A percentile compares a stretch with the other conserved stretches of the same genome.
phyloP scores from a whole-genome alignment of 2,329 filamentous ascomycete genomes.

The Torrubiellomyces zombiae region DNA sequence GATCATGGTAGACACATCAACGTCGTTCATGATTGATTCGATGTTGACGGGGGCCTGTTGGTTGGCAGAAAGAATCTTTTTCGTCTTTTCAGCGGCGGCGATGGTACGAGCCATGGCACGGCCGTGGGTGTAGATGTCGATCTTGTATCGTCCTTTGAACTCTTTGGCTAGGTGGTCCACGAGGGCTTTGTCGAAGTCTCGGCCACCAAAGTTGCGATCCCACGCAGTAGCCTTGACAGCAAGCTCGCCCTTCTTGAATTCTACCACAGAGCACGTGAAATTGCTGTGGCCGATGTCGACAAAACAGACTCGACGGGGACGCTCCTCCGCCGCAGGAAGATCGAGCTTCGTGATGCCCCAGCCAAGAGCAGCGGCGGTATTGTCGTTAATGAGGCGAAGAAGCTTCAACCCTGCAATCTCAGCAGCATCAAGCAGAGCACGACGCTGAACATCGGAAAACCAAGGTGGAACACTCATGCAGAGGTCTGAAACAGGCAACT shows the following conservation, averaged over 20 bases:
- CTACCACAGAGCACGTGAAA: slow-evolving; percentile 85
- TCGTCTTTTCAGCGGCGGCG: slow-evolving; percentile 86
- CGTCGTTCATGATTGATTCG: slow-evolving; percentile 95
- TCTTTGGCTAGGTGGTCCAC: slow-evolving; percentile 90
- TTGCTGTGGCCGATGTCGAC: slow-evolving; percentile 94
- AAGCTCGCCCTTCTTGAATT: slow-evolving; percentile 94
- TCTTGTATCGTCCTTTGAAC: slow-evolving; percentile 96
- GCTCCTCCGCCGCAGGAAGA: slow-evolving; percentile 75
- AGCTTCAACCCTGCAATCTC: slow-evolving; percentile 89
- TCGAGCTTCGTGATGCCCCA: slow-evolving; percentile 98
- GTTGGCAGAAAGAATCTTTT: slow-evolving; percentile 96
- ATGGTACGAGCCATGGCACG: slow-evolving; percentile 81
- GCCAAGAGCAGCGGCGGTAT: slow-evolving; percentile 84
- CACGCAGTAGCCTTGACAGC: slow-evolving; percentile 82
- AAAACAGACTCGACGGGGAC: slow-evolving; percentile 78
- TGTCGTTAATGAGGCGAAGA: slow-evolving; percentile 93
- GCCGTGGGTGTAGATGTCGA: slow-evolving; percentile 79
- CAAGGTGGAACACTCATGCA: slow-evolving; percentile 90
- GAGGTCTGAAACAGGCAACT: slow-evolving; percentile 78
- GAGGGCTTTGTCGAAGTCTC: slow-evolving; percentile 89
- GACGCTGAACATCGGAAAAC: slow-evolving; percentile 92
- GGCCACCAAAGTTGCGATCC: slow-evolving; percentile 92
- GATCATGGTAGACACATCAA: slow-evolving; percentile 77
- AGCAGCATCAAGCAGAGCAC: slow-evolving; percentile 74
- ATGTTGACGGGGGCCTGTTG: slow-evolving; percentile 85